These are phyloP conservation scores for Alternaria longipes DNA, from an alignment of 2,329 filamentous ascomycete genomes.

Conservation along the genomic window DNA sequence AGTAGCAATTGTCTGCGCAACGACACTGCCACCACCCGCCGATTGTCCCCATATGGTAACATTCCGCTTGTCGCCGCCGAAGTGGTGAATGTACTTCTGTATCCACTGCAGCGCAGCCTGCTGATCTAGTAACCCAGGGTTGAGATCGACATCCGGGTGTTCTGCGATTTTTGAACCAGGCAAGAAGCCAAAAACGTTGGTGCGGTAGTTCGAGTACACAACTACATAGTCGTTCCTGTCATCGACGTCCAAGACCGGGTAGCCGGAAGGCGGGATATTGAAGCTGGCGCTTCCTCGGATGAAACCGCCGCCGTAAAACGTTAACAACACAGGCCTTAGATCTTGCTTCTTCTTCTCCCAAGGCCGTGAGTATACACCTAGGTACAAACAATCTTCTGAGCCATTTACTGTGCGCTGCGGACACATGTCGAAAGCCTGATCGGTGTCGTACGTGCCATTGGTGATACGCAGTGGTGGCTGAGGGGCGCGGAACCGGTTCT, in stretches of 20 bases:
- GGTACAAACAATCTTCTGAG: slow-evolving; percentile 70
- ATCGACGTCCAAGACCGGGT: slow-evolving; percentile 67
- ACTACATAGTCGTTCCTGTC: slow-evolving; percentile 61
- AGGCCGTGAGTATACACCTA: slow-evolving; percentile 68
- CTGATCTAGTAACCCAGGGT: slow-evolving; percentile 64
- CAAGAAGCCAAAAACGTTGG: slow-evolving; percentile 67
- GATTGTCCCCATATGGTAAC: slow-evolving; percentile 67
- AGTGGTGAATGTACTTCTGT: slow-evolving; percentile 61
- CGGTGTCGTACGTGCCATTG: slow-evolving; percentile 64
- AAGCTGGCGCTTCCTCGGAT: slow-evolving; percentile 67
- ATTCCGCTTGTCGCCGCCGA: slow-evolving; percentile 62
- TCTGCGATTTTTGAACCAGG: slow-evolving; percentile 59
- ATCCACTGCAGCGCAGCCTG: slow-evolving; percentile 64
- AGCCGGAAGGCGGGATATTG: slow-evolving; percentile 64
- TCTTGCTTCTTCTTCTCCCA: slow-evolving; percentile 55
- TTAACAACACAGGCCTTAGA: slow-evolving; percentile 66
- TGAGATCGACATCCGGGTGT: slow-evolving; percentile 58
- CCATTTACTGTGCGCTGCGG: slow-evolving; percentile 64
- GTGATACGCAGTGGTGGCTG: slow-evolving; percentile 63
- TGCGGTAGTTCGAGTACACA: slow-evolving; percentile 64
- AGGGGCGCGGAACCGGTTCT: slow-evolving; percentile 68
- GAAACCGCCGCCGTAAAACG: slow-evolving; percentile 70
- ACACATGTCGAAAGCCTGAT: slow-evolving; percentile 66
- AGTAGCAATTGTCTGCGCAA: slow-evolving; percentile 63
- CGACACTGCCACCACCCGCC: slow-evolving; percentile 63